phyloP scores from a whole-genome alignment of 148 eudicot genomes.

The Nepenthes mirabilis region DNA sequence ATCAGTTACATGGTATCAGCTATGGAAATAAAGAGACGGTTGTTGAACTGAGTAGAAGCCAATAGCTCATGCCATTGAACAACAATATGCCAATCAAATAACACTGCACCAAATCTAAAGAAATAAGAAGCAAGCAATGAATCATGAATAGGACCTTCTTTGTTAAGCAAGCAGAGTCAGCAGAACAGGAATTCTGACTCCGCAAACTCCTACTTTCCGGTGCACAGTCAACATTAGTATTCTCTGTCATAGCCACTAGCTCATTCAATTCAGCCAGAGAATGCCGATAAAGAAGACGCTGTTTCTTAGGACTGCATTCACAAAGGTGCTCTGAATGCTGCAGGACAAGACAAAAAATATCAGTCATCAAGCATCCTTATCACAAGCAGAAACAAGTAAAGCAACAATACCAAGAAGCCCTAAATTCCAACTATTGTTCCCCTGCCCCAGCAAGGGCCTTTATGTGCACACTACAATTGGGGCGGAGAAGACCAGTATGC shows the following conservation, averaged over 20 bases:
- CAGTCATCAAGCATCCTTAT: not conserved
- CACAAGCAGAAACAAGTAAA: not conserved
- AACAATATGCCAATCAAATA: not conserved
- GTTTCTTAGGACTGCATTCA: constrained; percentile 78
- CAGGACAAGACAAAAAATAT: constrained; percentile 9
- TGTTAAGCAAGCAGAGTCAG: constrained; percentile 38
- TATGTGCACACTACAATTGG: too few species aligned
- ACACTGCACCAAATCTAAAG: not conserved
- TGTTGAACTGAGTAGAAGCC: not conserved
- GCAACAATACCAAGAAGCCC: not conserved
- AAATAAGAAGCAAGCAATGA: not conserved
- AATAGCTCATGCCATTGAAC: too few species aligned
- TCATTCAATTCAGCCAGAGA: constrained; percentile 67
- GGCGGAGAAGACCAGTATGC: too few species aligned
- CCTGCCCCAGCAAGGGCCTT: too few species aligned
- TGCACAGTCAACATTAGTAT: constrained; percentile 15
- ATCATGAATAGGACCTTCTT: constrained; percentile 55
- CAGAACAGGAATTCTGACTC: constrained; percentile 20
- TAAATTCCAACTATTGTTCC: too few species aligned
- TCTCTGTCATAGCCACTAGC: constrained; percentile 34
- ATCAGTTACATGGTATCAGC: constrained; percentile 2
- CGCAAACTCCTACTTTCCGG: constrained; percentile 22
- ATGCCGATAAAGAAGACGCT: constrained; percentile 65
- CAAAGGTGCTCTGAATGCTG: constrained; percentile 97
- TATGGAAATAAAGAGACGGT: not conserved